Evolutionary conservation across 2,329 filamentous ascomycete genomes (phyloP), one percentile per base, ranked within the genome.

Genomic region (Epicoccum nigrum): DNA sequence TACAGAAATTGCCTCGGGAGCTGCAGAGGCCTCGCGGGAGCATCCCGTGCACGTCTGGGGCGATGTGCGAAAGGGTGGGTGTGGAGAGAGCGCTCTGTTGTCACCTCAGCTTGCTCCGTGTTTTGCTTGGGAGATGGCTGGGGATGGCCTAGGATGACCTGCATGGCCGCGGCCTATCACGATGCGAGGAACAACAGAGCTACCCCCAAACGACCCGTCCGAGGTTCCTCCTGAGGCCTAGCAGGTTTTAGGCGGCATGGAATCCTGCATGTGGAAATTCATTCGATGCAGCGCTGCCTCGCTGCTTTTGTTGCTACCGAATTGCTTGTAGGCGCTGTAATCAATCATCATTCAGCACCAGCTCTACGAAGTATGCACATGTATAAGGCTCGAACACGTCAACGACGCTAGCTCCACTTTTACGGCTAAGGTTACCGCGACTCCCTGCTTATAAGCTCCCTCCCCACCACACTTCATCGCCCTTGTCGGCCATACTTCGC

Each of bases 11-110:
- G 63, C 58, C 55, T 62, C 55, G 59, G 51, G 56, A 66, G 65
- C 63, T 66, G 62, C 56, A 56, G 54, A 54, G 56, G 59, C 61
- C 59, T 55, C 60, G 61, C 62, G 60, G 56, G 58, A 63, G 64
- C 68, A 72, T 72, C 60, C 63, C 69, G 67, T 60, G 62, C 65
- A 58, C 58, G 49, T 60, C 59, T 48, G 52, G 39, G 46, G 47
- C 54, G 53, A 62, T 62, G 63, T 63, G 62, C 62, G 56, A 50
- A 9, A 45, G 57, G 56, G 61, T 56, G 52, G 23, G 56, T 59
- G 41, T 46, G 51, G 58, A 60, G 58, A 45, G 52, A 30, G 41
- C 23, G 35, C 35, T 42, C 45, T 51, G 49, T 47, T 52, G 49
- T 44, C 44, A 49, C 43, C 58, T 53, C 52, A 40, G 30, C 40